These are phyloP conservation scores for Lipomyces starkeyi DNA, from an alignment of 805 yeast species.

Conservation along the genomic window DNA sequence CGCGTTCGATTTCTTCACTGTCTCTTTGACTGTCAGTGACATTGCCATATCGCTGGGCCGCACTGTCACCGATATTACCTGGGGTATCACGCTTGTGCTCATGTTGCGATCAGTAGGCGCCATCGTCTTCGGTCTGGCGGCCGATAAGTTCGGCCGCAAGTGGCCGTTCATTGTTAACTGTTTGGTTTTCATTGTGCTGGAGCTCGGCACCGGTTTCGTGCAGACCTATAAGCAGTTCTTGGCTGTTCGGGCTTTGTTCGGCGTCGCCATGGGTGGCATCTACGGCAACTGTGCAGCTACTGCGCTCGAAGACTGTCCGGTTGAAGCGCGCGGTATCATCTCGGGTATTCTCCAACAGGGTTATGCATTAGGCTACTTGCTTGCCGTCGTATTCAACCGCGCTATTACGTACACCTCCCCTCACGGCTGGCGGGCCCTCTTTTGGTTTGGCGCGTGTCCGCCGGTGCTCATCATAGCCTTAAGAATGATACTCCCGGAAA, in stretches of 20 bases:
- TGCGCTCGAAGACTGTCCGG: slow-evolving; percentile 69
- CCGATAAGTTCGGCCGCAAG: slow-evolving; percentile 69
- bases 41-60: slow-evolving; percentile 57
- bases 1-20: slow-evolving; percentile 72
- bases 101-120: slow-evolving; percentile 79
- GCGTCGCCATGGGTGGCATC: slow-evolving; percentile 74
- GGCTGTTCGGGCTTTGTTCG: slow-evolving; percentile 68
- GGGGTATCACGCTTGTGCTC: slow-evolving; percentile 75
- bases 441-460: slow-evolving; percentile 77
- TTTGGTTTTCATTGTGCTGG: slow-evolving; percentile 58
- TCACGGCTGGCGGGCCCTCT: slow-evolving; percentile 71
- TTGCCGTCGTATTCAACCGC: slow-evolving; percentile 67
- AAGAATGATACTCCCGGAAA: slow-evolving; percentile 66
- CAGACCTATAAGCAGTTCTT: slow-evolving; percentile 63
- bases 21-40: slow-evolving; percentile 58
- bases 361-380: slow-evolving; percentile 71
- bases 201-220: slow-evolving; percentile 70
- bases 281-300: slow-evolving; percentile 70
- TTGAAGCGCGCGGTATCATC: slow-evolving; percentile 62
- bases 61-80: slow-evolving; percentile 60
- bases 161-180: slow-evolving; percentile 66
- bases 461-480: slow-evolving; percentile 63
- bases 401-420: slow-evolving; percentile 55
- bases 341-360: slow-evolving; percentile 85
- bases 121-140: slow-evolving; percentile 64